phyloP scores from a whole-genome alignment of 2,329 filamentous ascomycete genomes.

The Aspergillus carbonarius region DNA sequence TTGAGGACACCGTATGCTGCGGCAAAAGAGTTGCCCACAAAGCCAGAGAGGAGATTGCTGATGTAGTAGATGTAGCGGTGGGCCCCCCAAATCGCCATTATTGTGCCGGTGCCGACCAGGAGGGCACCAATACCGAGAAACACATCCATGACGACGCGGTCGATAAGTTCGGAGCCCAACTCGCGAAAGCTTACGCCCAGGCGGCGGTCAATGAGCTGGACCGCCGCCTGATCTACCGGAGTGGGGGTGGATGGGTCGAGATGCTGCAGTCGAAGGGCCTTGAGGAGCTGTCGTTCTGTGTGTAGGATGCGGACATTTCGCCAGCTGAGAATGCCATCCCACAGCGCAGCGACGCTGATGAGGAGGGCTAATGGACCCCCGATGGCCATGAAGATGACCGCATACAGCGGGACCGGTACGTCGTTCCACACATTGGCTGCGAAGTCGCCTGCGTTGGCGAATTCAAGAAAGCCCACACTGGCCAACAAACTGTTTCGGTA shows the following conservation, averaged over 20 bases:
- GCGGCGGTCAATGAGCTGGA: constrained; percentile 36
- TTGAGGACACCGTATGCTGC: constrained; percentile 53
- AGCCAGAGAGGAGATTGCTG: constrained; percentile 56
- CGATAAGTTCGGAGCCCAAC: constrained; percentile 51
- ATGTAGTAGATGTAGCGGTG: constrained; percentile 43
- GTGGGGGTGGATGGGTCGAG: constrained; percentile 13
- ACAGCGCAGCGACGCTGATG: constrained; percentile 47
- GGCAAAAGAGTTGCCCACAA: constrained; percentile 54
- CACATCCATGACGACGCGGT: constrained; percentile 53
- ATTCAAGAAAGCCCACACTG: constrained; percentile 53
- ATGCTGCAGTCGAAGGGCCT: constrained; percentile 17
- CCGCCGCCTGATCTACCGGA: constrained; percentile 12
- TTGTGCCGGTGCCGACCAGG: constrained; percentile 52
- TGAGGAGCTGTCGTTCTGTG: constrained; percentile 41
- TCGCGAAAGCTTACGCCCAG: constrained; percentile 51
- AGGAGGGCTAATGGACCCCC: constrained; percentile 50
- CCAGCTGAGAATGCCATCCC: constrained; percentile 46
- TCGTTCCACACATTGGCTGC: constrained; percentile 59
- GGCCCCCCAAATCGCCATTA: constrained; percentile 54
- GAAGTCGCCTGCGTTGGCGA: constrained; percentile 57
- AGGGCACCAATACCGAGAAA: constrained; percentile 52
- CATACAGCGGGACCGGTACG: constrained; percentile 49
- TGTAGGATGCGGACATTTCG: constrained; percentile 49
- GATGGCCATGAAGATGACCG: constrained; percentile 52
- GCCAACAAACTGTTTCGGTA: constrained; percentile 34